These are phyloP conservation scores for Penicillium sp. DNA, from an alignment of 2,329 filamentous ascomycete species.

Conservation along the genomic window DNA sequence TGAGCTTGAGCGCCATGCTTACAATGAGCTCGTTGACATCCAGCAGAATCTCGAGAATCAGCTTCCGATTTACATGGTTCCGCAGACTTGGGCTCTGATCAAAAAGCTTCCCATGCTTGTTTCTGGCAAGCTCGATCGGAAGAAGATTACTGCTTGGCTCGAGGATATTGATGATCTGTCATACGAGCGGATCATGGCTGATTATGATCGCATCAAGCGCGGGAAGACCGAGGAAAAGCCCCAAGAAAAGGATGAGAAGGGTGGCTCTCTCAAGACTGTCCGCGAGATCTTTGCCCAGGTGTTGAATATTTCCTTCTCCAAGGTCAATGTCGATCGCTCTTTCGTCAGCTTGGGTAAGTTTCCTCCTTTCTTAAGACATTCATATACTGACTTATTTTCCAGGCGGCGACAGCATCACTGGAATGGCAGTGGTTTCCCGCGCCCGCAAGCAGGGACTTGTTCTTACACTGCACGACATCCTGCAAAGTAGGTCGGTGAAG, in stretches of 20 bases:
- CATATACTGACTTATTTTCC: constrained; percentile 10
- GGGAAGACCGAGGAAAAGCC: constrained; percentile 22
- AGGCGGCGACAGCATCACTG: constrained; percentile 42
- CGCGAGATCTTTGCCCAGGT: constrained; percentile 37
- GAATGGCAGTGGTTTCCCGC: constrained; percentile 39
- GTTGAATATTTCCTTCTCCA: constrained; percentile 34
- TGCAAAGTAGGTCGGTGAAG: constrained; percentile 34
- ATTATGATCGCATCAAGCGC: constrained; percentile 32
- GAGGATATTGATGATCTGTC: constrained; percentile 39
- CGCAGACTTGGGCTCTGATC: constrained; percentile 41
- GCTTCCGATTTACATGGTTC: constrained; percentile 47
- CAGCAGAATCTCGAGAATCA: constrained; percentile 42
- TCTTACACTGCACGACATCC: constrained; percentile 34
- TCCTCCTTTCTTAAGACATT: not conserved
- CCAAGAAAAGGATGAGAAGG: constrained; percentile 14
- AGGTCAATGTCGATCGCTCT: constrained; percentile 34
- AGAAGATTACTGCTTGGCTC: constrained; percentile 44
- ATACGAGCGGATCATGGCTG: constrained; percentile 41
- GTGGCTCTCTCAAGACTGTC: constrained; percentile 23
- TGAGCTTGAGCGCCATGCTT: constrained; percentile 22
- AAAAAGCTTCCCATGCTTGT: constrained; percentile 41
- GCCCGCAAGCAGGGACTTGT: constrained; percentile 35
- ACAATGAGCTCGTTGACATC: constrained; percentile 30
- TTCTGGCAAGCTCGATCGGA: constrained; percentile 39
- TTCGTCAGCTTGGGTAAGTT: constrained; percentile 38